Evolutionary conservation across 352 stramenopile genomes (phyloP).

Genomic region (Phytophthora crassamura): DNA sequence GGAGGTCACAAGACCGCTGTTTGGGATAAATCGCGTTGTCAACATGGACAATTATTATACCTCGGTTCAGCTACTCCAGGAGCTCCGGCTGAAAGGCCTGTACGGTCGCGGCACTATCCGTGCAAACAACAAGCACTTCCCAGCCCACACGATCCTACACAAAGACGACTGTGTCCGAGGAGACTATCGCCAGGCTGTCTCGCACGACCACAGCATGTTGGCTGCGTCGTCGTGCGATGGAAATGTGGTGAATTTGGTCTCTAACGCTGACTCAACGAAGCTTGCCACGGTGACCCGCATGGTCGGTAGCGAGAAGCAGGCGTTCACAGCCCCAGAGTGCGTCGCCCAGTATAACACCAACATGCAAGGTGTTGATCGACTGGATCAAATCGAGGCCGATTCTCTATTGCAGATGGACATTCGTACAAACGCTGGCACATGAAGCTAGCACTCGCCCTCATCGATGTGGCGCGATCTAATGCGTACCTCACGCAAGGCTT

Average conservation of each 20-base stretch:
- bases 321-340: not conserved
- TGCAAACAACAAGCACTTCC: not conserved
- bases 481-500: too few species aligned
- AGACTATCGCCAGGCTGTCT: constrained; percentile 5
- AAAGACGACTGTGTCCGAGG: constrained; percentile 7
- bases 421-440: not conserved
- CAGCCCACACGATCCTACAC: constrained; percentile 1
- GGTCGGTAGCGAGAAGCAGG: constrained; percentile 2
- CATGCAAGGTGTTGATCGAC: not conserved
- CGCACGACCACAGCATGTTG: constrained; percentile 12
- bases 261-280: constrained; percentile 3
- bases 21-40: constrained; percentile 2
- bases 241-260: constrained; percentile 2
- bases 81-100: not conserved
- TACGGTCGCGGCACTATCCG: constrained; percentile 3
- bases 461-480: too few species aligned
- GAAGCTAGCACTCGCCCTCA: too few species aligned
- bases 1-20: constrained; percentile 3
- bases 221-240: constrained; percentile 8
- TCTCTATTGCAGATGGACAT: not conserved
- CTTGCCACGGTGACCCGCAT: not conserved
- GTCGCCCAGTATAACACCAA: constrained; percentile 7
- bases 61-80: constrained; percentile 2
- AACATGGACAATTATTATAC: constrained; percentile 13
- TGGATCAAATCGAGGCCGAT: not conserved